A percentile compares a stretch with the other conserved stretches of the same genome.
These are phyloP conservation scores for Diplodia corticola DNA, from an alignment of 2,329 filamentous ascomycete genomes.

Conservation along the genomic window DNA sequence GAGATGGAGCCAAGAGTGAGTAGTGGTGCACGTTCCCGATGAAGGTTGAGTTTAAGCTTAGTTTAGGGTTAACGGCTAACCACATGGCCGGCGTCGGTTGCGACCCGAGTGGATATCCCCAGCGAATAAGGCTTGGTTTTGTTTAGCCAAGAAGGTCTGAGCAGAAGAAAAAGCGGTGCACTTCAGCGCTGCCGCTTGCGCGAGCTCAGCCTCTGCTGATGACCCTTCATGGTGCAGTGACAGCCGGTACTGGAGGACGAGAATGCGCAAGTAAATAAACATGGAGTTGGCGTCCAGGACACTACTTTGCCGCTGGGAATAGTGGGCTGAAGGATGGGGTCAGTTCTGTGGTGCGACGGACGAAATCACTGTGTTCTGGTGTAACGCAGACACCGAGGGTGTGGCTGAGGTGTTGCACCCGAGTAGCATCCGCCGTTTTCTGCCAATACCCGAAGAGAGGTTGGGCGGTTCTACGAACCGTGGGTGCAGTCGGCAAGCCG, in stretches of 20 bases:
- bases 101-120: background rate
- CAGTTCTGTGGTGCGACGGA: no score
- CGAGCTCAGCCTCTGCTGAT: background rate
- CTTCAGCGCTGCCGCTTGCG: background rate
- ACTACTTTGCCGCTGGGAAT: no score
- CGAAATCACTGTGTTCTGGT: no score
- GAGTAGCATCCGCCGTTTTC: no score
- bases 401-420: no score
- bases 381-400: no score
- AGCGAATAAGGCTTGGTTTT: background rate
- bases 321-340: no score
- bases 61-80: background rate
- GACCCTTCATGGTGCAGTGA: background rate
- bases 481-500: no score
- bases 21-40: no score
- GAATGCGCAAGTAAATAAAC: background rate
- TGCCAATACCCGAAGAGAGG: no score
- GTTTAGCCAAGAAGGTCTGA: background rate
- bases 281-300: background rate
- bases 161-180: background rate
- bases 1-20: no score
- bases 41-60: background rate
- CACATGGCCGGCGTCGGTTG: background rate
- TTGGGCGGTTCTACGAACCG: no score
- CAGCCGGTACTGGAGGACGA: background rate